Base-by-base conservation (phyloP, 805 yeast genomes). In the Saturnispora halmiae region DNA sequence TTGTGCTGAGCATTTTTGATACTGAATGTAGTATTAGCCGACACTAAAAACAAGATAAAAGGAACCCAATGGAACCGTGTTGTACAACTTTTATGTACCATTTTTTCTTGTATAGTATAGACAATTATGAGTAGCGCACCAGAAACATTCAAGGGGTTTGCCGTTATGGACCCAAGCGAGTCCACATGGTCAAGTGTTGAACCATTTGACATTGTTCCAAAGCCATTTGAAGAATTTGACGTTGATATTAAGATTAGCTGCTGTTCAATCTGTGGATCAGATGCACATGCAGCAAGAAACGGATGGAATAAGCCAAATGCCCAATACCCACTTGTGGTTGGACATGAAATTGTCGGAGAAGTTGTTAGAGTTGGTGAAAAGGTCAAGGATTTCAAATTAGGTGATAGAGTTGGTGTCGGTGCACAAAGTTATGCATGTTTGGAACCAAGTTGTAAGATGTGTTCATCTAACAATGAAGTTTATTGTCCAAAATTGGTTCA, bases 371-470 rank as follows among this genome's bases (percentile, higher is more conserved):
- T 80, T 31, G 94, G 92, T 40, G 50, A 66, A n/a, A 63, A 70
- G 27, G 75, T 82, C 48, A 58, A 60, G 8, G 65, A 46, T 40
- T 68, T 61, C 63, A 73, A 67, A 55, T 56, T 79, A 15, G 94
- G 94, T 41, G 79, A 84, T 49, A 67, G 85, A 48, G 92, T 82
- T 21, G 94, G 90, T 41, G 70, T 82, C 37, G 94, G 94, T 51
- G 90, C 92, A 20, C 78, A 74, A 53, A 65, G 70, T 20, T 64
- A 62, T 43, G 65, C 82, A 29, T 83, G 94, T 64, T 59, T 67
- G 41, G 36, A 49, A 33, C 25, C 36, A 20, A 62, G 71, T 13
- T 84, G 94, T 63, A 53, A 65, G 36, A 66, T 75, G 53, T 84
- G 87, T 67, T 56, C 65, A 18, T 46, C 53, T 29, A 68, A 65